Percentiles rank a stretch among this genome's conserved stretches.
Evolutionary conservation across 75 land plant genomes (phyloP).

Genomic region (Isoetes taiwanensis): DNA sequence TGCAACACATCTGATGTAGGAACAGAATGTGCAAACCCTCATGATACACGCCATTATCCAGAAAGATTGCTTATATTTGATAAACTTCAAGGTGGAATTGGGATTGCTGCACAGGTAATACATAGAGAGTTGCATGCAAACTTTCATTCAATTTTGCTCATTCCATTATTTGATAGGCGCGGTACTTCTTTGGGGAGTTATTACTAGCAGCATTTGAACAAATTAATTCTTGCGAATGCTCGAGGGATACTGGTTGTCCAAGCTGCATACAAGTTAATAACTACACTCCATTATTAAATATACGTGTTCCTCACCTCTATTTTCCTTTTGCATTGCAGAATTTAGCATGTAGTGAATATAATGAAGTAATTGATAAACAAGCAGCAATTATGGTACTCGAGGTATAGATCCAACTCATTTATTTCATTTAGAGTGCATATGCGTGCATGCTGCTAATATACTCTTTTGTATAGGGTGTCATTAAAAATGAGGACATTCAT

Average conservation of each 20-base stretch:
- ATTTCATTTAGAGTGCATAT: no score
- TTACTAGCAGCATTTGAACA: constrained; percentile 68
- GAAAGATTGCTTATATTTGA: constrained; percentile 86
- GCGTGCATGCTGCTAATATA: no score
- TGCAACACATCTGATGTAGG: constrained; percentile 82
- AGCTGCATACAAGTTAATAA: constrained; percentile 63
- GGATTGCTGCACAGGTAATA: constrained; percentile 68
- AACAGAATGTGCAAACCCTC: constrained; percentile 84
- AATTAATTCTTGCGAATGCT: constrained; percentile 55
- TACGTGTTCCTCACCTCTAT: no score
- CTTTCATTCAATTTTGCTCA: no score
- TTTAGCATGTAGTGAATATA: constrained; percentile 66
- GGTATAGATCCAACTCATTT: no score
- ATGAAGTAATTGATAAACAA: constrained; percentile 80
- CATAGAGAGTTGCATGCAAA: no score
- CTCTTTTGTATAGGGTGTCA: no score
- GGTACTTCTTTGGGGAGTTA: constrained; percentile 53
- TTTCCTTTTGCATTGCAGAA: constrained; percentile 44
- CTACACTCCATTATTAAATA: no score
- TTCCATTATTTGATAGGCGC: no score
- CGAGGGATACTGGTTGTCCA: constrained; percentile 58
- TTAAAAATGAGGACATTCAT: no score
- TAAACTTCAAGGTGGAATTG: constrained; percentile 81
- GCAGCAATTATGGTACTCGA: constrained; percentile 64
- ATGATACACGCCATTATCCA: constrained; percentile 71